Conservation (phyloP, 768 basidiomycete species). For the Termitomyces sp. region DNA sequence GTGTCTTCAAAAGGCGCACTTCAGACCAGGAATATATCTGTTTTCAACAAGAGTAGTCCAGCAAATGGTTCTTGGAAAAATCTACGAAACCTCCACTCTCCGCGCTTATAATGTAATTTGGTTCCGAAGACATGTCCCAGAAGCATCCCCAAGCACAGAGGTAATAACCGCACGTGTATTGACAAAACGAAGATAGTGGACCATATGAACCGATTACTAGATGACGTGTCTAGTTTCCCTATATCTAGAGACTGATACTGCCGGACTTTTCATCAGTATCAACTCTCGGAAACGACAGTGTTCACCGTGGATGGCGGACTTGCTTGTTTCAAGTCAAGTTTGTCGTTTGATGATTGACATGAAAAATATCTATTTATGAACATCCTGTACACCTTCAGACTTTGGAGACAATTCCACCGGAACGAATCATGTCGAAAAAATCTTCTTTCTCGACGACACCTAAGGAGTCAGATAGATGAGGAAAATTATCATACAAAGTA, state of each 20-base stretch:
- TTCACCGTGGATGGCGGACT: not conserved
- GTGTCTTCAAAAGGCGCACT: not conserved
- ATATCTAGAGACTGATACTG: not conserved
- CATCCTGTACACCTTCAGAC: constrained; percentile 25
- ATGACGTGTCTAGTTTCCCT: not conserved
- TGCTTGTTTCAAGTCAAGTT: not conserved
- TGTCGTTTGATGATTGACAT: not conserved
- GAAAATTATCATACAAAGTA: constrained; percentile 3
- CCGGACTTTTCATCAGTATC: not conserved
- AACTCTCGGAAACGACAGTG: not conserved
- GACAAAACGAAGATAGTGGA: constrained; percentile 20
- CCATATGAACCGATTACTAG: no score
- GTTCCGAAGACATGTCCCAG: constrained; percentile 3
- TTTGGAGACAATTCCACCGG: constrained; percentile 76
- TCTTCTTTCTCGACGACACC: constrained; percentile 61
- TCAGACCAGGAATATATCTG: constrained; percentile 36
- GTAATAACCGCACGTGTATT: constrained; percentile 13
- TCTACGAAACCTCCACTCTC: constrained; percentile 26
- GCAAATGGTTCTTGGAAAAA: no score
- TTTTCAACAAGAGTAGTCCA: not conserved
- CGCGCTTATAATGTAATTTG: constrained; percentile 39
- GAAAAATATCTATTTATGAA: not conserved
- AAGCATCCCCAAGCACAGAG: constrained; percentile 11
- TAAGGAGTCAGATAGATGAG: constrained; percentile 15
- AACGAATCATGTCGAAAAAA: constrained; percentile 80